These are phyloP conservation scores for Ophiocordyceps unilateralis DNA, from an alignment of 2,329 filamentous ascomycete species.

Conservation along the genomic window DNA sequence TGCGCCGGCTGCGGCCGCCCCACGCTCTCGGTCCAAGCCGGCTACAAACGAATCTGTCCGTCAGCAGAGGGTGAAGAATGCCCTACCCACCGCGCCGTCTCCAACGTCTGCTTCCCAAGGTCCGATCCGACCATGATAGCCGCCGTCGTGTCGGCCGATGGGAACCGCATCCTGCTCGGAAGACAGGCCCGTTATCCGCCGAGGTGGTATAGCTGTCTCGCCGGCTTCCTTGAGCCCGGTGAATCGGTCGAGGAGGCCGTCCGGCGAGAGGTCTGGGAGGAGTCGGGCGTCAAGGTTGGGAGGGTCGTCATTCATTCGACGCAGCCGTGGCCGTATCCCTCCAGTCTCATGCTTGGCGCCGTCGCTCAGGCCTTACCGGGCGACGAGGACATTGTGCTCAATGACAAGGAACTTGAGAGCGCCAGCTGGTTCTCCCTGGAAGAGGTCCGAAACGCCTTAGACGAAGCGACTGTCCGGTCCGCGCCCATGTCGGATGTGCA, in stretches of 20 bases:
- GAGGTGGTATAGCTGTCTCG: conserved; percentile 77
- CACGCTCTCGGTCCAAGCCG: conserved; percentile 63
- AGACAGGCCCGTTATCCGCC: conserved; percentile 70
- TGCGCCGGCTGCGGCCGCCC: conserved; percentile 76
- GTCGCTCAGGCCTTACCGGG: conserved; percentile 66
- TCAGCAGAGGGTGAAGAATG: conserved; percentile 54
- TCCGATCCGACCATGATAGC: conserved; percentile 95
- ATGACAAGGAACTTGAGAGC: conserved; percentile 82
- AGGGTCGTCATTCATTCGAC: conserved; percentile 68
- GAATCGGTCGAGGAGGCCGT: conserved; percentile 78
- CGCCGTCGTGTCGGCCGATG: conserved; percentile 70
- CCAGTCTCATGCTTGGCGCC: conserved; percentile 72
- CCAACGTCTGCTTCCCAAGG: conserved; percentile 80
- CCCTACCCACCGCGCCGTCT: conserved; percentile 66
- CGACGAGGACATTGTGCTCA: conserved; percentile 59
- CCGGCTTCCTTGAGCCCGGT: conserved; percentile 71
- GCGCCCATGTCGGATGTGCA: conserved; percentile 47
- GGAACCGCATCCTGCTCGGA: conserved; percentile 63
- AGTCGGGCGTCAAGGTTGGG: conserved; percentile 60
- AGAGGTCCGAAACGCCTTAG: conserved; percentile 61
- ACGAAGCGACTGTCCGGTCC: too few species aligned
- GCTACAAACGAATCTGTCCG: conserved; percentile 67
- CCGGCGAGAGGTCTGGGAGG: conserved; percentile 72
- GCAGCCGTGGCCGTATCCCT: conserved; percentile 77
- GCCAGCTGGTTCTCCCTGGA: conserved; percentile 78